phyloP scores from a whole-genome alignment of 2,329 filamentous ascomycete genomes.

The Xylogone sp. region DNA sequence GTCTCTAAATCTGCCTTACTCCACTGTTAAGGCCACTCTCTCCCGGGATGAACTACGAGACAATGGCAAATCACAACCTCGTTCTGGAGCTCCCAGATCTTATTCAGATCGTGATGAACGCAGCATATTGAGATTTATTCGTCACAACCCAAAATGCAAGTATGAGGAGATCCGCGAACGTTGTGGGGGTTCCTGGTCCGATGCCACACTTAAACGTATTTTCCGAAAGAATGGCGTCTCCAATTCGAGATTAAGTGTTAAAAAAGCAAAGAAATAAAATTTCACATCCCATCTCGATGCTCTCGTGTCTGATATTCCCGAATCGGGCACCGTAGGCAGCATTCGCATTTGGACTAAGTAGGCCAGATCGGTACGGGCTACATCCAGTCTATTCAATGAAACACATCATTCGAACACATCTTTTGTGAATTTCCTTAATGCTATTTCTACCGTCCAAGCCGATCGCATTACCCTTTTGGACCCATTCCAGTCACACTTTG shows the following conservation, averaged over 20 bases:
- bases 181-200: neutral
- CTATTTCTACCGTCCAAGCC: too few relatives aligned
- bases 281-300: too few relatives aligned
- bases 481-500: too few relatives aligned
- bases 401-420: too few relatives aligned
- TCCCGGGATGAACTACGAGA: neutral
- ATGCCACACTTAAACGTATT: neutral
- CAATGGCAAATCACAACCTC: neutral
- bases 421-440: too few relatives aligned
- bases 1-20: neutral
- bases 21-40: neutral
- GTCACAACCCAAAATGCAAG: neutral
- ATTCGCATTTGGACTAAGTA: too few relatives aligned
- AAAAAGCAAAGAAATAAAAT: too few relatives aligned
- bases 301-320: too few relatives aligned
- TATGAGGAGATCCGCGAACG: neutral
- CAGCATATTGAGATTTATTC: neutral
- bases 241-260: neutral
- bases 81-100: neutral
- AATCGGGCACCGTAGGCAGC: too few relatives aligned
- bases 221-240: neutral
- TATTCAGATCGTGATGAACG: neutral
- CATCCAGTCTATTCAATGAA: too few relatives aligned
- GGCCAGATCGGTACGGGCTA: too few relatives aligned
- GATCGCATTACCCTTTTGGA: too few relatives aligned